Evolutionary conservation across 345 rosid genomes (phyloP), one percentile per base, ranked within the genome.

Genomic region (Syzygium aromaticum): DNA sequence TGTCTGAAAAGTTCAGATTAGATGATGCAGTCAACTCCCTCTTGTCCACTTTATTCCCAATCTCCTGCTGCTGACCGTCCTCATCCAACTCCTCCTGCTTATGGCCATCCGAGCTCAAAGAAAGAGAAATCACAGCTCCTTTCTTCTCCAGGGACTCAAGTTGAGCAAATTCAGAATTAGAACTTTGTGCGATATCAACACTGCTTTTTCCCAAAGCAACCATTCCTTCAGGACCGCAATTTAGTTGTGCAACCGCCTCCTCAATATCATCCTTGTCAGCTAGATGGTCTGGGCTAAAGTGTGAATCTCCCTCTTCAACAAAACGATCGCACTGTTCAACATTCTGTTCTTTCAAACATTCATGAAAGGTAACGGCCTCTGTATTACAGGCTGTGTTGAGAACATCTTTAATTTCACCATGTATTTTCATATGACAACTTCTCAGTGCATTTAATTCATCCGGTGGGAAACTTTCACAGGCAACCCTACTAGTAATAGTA

Each of bases 271-370:
- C 14, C 25, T 73, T 73, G 12, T 73, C 80, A 73, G 46, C 49
- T 73, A 40, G 80, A 19, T 51, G 57, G 25, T 53, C 57, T 52
- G 21, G 85, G 4, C 54, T 33, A 33, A n/a, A 77, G 3, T 59
- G 82, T 2, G 52, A 25, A 83, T 21, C 84, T 85, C 67, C 85
- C 78, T 61, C 89, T 86, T 73, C 27, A 38, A 80, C 57, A 84
- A 53, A 30, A n/a, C 53, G 57, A 46, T 17, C 57, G 84, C 54
- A 83, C 84, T 49, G 87, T 73, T 85, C 89, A 87, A 85, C 63
- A 57, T 51, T 52, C 17, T 85, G 67, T 54, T 82, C 90, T 85
- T 63, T 46, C 49, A 25, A 38, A 67, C 85, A 56, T 54, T 63
- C 38, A 15, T 30, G 77, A n/a, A 46, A 52, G 43, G 53, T 28